A percentile compares a stretch with the other conserved stretches of the same genome.
Conservation (phyloP, 495 filamentous ascomycete species). For the Trichoderma virens region DNA sequence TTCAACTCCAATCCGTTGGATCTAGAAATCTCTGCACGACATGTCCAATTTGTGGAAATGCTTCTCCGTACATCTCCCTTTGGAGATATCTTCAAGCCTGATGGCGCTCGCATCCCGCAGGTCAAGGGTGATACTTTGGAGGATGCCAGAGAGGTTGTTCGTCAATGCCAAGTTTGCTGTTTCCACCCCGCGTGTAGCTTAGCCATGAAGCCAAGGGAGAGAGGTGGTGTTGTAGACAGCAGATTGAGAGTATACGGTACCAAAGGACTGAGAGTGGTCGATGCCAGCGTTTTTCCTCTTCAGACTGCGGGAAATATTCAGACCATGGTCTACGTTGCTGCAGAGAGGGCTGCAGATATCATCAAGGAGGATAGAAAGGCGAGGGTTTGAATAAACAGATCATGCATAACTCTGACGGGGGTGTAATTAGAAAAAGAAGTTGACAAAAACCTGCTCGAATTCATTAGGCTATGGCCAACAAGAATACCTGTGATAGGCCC, state of each 20-base stretch:
- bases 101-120: slow-evolving; percentile 10
- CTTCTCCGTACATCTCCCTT: not conserved
- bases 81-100: not conserved
- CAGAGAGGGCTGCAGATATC: slow-evolving; percentile 41
- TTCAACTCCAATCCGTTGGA: slow-evolving; percentile 49
- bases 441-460: not conserved
- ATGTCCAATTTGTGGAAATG: not conserved
- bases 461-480: too few relatives aligned
- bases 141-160: not conserved
- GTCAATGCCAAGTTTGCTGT: not conserved
- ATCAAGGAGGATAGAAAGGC: slow-evolving; percentile 14
- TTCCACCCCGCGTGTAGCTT: slow-evolving; percentile 1
- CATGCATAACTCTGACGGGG: not conserved
- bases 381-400: not conserved
- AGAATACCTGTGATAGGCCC: too few relatives aligned
- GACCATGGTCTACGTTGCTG: slow-evolving; percentile 40
- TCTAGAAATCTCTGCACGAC: slow-evolving; percentile 37
- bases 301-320: slow-evolving; percentile 32
- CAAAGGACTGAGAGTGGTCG: slow-evolving; percentile 36
- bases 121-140: slow-evolving; percentile 7
- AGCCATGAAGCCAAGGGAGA: slow-evolving; percentile 1
- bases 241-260: slow-evolving; percentile 39
- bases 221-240: slow-evolving; percentile 35
- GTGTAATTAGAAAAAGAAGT: not conserved
- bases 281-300: slow-evolving; percentile 39